A percentile compares a stretch with the other conserved stretches of the same genome.
Evolutionary conservation across 164 flowering plant genomes (phyloP).

Genomic region (Hamamelis virginiana): DNA sequence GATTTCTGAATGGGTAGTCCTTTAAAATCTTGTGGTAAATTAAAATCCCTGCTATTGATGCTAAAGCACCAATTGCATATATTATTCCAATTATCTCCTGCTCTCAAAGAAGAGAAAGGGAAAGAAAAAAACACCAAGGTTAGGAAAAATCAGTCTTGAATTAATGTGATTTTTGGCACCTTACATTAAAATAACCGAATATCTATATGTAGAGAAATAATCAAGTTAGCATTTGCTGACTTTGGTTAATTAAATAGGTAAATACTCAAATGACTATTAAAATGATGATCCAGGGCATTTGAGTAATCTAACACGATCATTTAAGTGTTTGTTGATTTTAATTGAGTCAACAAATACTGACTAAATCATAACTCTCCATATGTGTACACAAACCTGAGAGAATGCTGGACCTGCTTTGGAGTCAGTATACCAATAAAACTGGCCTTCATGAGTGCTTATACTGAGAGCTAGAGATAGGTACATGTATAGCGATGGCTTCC

Average conservation of each 20-base stretch:
- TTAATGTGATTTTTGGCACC: too few relatives aligned
- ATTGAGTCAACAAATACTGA: too few relatives aligned
- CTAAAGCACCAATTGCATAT: slow-evolving; percentile 70
- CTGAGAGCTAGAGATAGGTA: slow-evolving; percentile 63
- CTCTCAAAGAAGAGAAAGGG: not conserved
- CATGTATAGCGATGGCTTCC: slow-evolving; percentile 82
- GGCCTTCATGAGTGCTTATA: slow-evolving; percentile 71
- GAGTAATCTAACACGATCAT: too few relatives aligned
- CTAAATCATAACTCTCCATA: too few relatives aligned
- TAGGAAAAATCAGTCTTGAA: too few relatives aligned
- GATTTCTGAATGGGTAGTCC: slow-evolving; percentile 50
- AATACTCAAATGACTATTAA: too few relatives aligned
- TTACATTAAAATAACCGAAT: too few relatives aligned
- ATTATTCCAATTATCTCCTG: slow-evolving; percentile 76
- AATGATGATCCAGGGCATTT: too few relatives aligned
- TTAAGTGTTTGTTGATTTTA: too few relatives aligned
- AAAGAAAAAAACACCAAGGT: not conserved
- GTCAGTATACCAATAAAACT: slow-evolving; percentile 80
- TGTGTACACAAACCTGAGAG: slow-evolving; percentile 59
- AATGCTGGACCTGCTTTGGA: slow-evolving; percentile 74
- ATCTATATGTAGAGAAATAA: too few relatives aligned
- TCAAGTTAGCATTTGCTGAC: too few relatives aligned
- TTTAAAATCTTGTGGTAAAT: slow-evolving; percentile 65
- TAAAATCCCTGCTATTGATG: slow-evolving; percentile 60
- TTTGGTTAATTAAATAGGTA: too few relatives aligned